Evolutionary conservation across 2,329 filamentous ascomycete genomes (phyloP).

Genomic region (Penicillium italicum): DNA sequence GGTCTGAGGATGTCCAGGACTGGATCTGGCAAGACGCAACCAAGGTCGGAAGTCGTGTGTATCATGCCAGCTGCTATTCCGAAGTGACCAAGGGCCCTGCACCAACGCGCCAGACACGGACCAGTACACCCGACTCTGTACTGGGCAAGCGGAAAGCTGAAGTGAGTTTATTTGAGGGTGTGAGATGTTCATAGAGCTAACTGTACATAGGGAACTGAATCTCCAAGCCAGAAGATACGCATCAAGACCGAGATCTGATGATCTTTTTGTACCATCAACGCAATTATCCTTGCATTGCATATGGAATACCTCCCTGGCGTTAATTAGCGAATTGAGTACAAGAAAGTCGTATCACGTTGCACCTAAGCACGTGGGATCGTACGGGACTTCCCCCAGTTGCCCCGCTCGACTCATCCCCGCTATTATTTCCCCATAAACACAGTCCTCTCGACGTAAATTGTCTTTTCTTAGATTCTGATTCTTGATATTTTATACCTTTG

Average conservation of each 20-base stretch:
- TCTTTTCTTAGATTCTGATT: no score
- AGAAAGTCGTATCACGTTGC: background rate
- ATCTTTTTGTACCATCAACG: constrained; percentile 8
- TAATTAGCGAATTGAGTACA: constrained; percentile 2
- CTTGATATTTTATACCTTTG: background rate
- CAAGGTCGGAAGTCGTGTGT: constrained; percentile 72
- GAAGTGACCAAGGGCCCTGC: constrained; percentile 66
- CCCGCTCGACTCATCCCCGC: constrained; percentile 29
- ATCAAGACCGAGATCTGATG: constrained; percentile 37
- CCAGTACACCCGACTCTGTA: constrained; percentile 59
- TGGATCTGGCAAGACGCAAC: constrained; percentile 95
- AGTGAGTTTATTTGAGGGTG: constrained; percentile 35
- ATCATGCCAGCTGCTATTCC: constrained; percentile 83
- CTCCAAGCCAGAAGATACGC: constrained; percentile 36
- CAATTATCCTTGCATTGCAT: constrained; percentile 5
- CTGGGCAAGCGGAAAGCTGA: constrained; percentile 74
- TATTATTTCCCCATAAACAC: background rate
- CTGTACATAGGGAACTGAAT: constrained; percentile 30
- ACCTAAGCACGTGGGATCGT: background rate
- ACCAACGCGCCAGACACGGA: constrained; percentile 39
- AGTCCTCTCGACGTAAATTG: background rate
- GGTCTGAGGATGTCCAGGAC: constrained; percentile 89
- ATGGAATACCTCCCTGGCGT: constrained; percentile 2
- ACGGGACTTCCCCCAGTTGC: background rate
- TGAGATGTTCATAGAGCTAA: background rate